Evolutionary conservation across 371 early-diverging fungal genomes (phyloP).

Genomic region (Rozella allomycis): DNA sequence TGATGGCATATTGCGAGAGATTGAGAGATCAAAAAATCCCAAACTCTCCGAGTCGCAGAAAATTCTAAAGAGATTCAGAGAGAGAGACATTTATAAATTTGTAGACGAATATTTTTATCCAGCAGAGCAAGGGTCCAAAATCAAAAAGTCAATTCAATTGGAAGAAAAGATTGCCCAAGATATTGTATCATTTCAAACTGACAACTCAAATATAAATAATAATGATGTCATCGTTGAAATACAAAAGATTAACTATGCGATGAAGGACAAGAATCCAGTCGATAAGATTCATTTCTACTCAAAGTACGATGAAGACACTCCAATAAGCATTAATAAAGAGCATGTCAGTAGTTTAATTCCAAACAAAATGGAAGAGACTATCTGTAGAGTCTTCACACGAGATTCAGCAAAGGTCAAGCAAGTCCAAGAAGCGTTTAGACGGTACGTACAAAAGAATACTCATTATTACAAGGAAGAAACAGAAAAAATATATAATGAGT

Average conservation of each 20-base stretch:
- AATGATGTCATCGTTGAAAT: constrained; percentile 53
- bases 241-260: constrained; percentile 47
- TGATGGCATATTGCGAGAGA: constrained; percentile 61
- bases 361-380: no score
- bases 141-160: constrained; percentile 8
- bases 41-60: constrained; percentile 38
- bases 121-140: constrained; percentile 16
- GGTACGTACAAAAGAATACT: no score
- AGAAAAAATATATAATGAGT: no score
- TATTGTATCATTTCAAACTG: constrained; percentile 31
- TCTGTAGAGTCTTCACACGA: no score
- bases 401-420: no score
- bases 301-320: constrained; percentile 22
- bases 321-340: no score
- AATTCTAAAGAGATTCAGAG: constrained; percentile 46
- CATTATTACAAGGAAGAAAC: no score
- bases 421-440: no score
- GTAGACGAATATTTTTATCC: constrained; percentile 65
- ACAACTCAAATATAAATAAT: constrained; percentile 12
- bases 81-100: constrained; percentile 59
- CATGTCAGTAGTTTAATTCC: no score
- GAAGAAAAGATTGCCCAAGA: constrained; percentile 24
- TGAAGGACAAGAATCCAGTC: constrained; percentile 62
- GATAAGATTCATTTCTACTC: constrained; percentile 57
- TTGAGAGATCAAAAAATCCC: constrained; percentile 39